These are phyloP conservation scores for Jacaranda mimosifolia DNA, from an alignment of 257 asterid species.

Conservation along the genomic window DNA sequence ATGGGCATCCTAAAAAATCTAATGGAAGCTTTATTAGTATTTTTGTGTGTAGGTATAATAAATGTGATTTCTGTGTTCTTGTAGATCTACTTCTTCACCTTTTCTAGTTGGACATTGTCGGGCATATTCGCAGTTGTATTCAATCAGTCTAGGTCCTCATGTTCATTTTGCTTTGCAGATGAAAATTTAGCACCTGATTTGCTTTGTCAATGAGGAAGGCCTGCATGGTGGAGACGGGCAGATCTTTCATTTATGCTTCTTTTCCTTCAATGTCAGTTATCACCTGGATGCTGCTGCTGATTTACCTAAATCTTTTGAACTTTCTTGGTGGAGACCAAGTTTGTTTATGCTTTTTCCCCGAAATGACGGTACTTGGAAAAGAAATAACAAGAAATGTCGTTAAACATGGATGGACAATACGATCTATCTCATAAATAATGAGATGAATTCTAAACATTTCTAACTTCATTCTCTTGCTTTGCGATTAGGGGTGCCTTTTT, in stretches of 20 bases:
- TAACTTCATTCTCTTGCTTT: no score
- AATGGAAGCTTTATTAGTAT: no score
- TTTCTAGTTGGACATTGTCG: no score
- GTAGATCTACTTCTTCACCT: no score
- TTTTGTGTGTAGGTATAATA: no score
- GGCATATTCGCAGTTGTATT: neutral
- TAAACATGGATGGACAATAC: neutral
- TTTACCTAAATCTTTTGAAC: constrained; percentile 16
- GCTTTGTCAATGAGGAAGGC: constrained; percentile 26
- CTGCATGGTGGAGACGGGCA: neutral
- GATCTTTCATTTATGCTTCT: constrained; percentile 7
- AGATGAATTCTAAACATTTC: neutral
- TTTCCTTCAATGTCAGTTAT: constrained; percentile 21
- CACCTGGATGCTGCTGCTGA: constrained; percentile 27
- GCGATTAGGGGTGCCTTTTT: no score
- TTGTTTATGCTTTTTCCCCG: neutral
- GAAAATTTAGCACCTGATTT: constrained; percentile 1
- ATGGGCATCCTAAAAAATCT: no score
- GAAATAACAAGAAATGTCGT: neutral
- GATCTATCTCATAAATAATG: no score
- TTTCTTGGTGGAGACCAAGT: constrained; percentile 19
- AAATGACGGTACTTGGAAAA: neutral
- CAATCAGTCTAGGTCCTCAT: neutral
- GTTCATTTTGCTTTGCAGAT: constrained; percentile 32
- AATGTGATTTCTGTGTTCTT: no score